Base-by-base conservation (phyloP, 495 filamentous ascomycete genomes). In the Aspergillus kassunensis region DNA sequence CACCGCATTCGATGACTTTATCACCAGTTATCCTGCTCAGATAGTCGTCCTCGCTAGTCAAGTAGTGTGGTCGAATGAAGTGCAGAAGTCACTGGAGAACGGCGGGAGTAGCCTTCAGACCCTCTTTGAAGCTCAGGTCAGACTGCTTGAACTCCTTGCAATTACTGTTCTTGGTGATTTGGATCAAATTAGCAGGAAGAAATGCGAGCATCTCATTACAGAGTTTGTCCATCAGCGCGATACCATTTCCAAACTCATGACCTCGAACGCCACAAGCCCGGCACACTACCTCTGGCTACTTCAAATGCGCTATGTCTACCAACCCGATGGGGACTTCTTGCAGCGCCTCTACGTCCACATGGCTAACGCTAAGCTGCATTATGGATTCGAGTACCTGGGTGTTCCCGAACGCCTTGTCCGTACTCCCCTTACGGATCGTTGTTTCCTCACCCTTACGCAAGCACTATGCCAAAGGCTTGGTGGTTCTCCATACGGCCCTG, bases 171-270 rank as follows among this genome's bases (percentile, higher is more conserved):
- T 97, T 4, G 87, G 87, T 20, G 90, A 97, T 55, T 78, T 97
- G 15, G 90, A 96, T 53, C 69, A 87, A 1, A 84, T 97, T 37
- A 81, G 86, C 59, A 76, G 93, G 44, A 96, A 93, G 80, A 96
- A 95, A 76, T 97, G 91, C 70, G 93, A 99, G 66, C 91, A 96
- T 69, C 84, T 99, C 56, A 97, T 99, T 63, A 99, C 95, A 11
- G 93, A 99, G 65, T 97, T 92, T 65, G 93, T 99, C 15, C 93
- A 97, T 63, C 93, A 99, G 65, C 85, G 93, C 37, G 93, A 97
- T 66, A 79, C 86, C 30, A 93, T 96, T 53, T 84, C 87, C 50
- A 92, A 87, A 60, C 80, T 99, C 20, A 80, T 88, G 47, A 77
- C 84, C 42, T 77, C 80, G 41, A 84, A 83, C 49, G 95, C 93